These are phyloP conservation scores for Carpinus fangiana DNA, from an alignment of 306 rosid genomes.

Conservation along the genomic window DNA sequence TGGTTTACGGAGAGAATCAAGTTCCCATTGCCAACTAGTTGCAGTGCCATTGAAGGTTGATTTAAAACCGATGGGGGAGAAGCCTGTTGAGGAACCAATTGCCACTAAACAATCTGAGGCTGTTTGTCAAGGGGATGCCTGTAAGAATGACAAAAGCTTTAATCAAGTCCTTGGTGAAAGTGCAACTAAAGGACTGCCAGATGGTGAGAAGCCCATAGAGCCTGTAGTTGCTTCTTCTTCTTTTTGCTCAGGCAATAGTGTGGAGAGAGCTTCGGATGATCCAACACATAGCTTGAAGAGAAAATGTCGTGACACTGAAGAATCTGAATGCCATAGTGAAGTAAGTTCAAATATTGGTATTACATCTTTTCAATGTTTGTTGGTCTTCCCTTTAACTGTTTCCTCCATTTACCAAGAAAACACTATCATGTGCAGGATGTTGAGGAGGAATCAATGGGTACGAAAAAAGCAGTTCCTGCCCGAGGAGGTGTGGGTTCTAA, in stretches of 20 bases:
- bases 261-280: conserved; percentile 51
- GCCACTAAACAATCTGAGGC: conserved; percentile 47
- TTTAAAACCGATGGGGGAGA: conserved; percentile 39
- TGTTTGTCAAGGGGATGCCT: conserved; percentile 44
- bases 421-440: conserved; percentile 54
- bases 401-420: conserved; percentile 36
- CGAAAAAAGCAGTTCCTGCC: conserved; percentile 41
- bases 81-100: conserved; percentile 49
- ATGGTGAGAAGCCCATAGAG: conserved; percentile 45
- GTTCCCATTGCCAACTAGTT: conserved; percentile 41
- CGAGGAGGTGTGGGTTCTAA: conserved; percentile 57
- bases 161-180: conserved; percentile 46
- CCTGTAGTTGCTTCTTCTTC: conserved; percentile 65
- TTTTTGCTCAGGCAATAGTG: conserved; percentile 74
- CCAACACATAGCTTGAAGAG: conserved; percentile 45
- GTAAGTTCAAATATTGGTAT: conserved; percentile 52
- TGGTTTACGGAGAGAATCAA: conserved; percentile 38
- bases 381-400: conserved; percentile 10
- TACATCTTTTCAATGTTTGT: conserved; percentile 17
- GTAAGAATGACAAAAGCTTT: conserved; percentile 44
- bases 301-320: conserved; percentile 66
- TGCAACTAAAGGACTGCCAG: conserved; percentile 36
- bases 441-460: conserved; percentile 67
- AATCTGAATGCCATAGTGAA: conserved; percentile 82
- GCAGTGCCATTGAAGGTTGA: conserved; percentile 47